Conservation (phyloP, 495 filamentous ascomycete species). For the Hypoxylon lenormandii region DNA sequence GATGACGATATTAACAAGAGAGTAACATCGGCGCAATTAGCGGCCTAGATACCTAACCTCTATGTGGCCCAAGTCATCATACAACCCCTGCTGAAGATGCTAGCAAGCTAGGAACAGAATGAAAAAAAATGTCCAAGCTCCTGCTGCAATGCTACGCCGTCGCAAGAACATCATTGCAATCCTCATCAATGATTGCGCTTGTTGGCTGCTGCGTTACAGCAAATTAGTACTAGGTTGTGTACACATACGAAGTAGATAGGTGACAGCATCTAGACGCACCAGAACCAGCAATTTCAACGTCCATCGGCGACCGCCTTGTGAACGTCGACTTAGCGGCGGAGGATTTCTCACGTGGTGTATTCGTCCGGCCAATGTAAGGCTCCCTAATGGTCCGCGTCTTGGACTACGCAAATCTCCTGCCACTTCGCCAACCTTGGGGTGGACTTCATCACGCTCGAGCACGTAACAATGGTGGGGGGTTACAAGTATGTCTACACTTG, state of each 20-base stretch:
- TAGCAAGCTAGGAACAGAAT: slow-evolving; percentile 16
- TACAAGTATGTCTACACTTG: background rate
- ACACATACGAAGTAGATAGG: too few relatives aligned
- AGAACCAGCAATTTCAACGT: slow-evolving; percentile 1
- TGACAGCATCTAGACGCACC: background rate
- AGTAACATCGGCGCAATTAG: slow-evolving; percentile 33
- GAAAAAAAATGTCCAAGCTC: slow-evolving; percentile 31
- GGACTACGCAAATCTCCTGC: background rate
- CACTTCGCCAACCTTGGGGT: slow-evolving; percentile 10
- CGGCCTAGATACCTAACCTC: slow-evolving; percentile 21
- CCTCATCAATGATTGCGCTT: slow-evolving; percentile 7
- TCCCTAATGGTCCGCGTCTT: slow-evolving; percentile 21
- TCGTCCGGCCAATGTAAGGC: slow-evolving; percentile 23
- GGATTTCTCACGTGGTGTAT: slow-evolving; percentile 29
- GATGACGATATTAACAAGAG: slow-evolving; percentile 26
- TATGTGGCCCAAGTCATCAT: slow-evolving; percentile 29
- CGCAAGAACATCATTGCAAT: slow-evolving; percentile 28
- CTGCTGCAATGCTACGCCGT: slow-evolving; percentile 34
- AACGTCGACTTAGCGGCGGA: slow-evolving; percentile 15
- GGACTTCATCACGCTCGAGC: slow-evolving; percentile 19
- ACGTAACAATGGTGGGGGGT: slow-evolving; percentile 27
- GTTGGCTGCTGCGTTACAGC: slow-evolving; percentile 25
- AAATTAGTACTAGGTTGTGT: too few relatives aligned
- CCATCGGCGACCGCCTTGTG: slow-evolving; percentile 13
- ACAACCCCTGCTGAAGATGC: slow-evolving; percentile 2